These are phyloP conservation scores for Teunomyces funiuensis DNA, from an alignment of 805 yeast genomes.

Conservation along the genomic window DNA sequence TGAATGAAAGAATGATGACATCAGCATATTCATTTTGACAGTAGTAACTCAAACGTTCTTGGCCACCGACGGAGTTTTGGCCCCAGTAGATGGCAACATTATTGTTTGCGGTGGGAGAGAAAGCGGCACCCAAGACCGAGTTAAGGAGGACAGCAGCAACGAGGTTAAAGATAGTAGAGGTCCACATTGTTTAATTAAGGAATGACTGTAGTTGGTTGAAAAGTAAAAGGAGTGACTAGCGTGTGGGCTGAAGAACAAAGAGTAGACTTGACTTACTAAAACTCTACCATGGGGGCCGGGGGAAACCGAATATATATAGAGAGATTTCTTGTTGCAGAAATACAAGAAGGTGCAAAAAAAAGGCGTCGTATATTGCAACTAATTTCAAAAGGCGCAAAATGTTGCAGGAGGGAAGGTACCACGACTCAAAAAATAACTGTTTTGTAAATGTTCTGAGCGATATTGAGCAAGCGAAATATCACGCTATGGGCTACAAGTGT, in stretches of 20 bases:
- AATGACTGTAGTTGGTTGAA: too few relatives aligned
- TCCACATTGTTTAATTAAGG: slow-evolving; percentile 8
- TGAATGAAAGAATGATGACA: slow-evolving; percentile 14
- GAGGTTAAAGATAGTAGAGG: slow-evolving; percentile 6
- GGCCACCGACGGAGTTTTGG: slow-evolving; percentile 15
- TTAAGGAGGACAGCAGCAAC: slow-evolving; percentile 9
- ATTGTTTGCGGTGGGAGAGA: slow-evolving; percentile 9
- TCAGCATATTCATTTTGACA: slow-evolving; percentile 13
- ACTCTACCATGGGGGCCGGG: background rate
- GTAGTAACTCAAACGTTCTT: slow-evolving; percentile 13
- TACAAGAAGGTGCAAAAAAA: background rate
- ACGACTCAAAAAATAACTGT: background rate
- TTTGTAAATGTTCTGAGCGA: background rate
- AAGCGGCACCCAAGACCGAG: slow-evolving; percentile 10
- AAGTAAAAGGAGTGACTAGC: too few relatives aligned
- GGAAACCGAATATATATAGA: background rate
- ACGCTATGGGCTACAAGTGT: too few relatives aligned
- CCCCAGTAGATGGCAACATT: slow-evolving; percentile 20
- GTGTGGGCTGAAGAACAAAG: background rate
- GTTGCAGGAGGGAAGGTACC: too few relatives aligned
- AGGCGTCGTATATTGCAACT: background rate
- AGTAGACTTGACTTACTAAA: background rate
- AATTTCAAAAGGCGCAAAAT: too few relatives aligned
- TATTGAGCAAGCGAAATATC: too few relatives aligned
- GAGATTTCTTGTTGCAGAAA: background rate